phyloP scores from a whole-genome alignment of 2,329 filamentous ascomycete genomes.

The Dactylellina cionopaga region DNA sequence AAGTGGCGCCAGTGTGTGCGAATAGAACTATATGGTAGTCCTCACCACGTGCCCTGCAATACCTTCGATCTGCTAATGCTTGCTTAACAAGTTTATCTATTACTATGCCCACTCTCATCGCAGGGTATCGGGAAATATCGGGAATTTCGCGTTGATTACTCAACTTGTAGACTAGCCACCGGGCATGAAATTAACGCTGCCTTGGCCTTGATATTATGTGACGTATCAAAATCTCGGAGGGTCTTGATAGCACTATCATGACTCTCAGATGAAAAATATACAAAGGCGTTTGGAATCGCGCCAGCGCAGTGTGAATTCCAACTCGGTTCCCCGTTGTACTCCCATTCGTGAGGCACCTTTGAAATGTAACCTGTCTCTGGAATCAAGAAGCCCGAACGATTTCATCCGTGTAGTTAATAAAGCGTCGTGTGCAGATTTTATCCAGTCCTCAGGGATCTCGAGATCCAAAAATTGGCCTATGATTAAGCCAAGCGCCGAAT shows the following conservation, averaged over 20 bases:
- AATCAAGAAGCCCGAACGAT: not conserved
- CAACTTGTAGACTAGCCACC: too few relatives aligned
- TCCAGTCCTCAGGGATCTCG: not conserved
- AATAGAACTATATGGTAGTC: not conserved
- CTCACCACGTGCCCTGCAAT: not conserved
- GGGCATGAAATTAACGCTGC: not conserved
- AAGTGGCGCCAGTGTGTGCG: not conserved
- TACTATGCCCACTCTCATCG: not conserved
- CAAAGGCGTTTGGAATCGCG: not conserved
- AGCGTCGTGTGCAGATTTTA: not conserved
- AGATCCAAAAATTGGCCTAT: not conserved
- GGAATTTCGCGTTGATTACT: too few relatives aligned
- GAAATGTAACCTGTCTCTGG: not conserved
- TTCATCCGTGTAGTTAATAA: not conserved
- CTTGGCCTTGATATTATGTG: not conserved
- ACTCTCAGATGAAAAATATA: not conserved
- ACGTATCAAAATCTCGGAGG: not conserved
- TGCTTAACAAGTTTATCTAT: not conserved
- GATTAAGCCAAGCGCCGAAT: not conserved
- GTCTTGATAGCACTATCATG: not conserved
- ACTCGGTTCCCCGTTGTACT: not conserved
- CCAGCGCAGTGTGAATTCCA: not conserved
- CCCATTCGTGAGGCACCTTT: not conserved
- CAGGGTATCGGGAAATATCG: not conserved
- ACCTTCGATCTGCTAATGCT: not conserved